Evolutionary conservation across 2,329 filamentous ascomycete genomes (phyloP).

Genomic region (Arthrobotrys sphaeroides): DNA sequence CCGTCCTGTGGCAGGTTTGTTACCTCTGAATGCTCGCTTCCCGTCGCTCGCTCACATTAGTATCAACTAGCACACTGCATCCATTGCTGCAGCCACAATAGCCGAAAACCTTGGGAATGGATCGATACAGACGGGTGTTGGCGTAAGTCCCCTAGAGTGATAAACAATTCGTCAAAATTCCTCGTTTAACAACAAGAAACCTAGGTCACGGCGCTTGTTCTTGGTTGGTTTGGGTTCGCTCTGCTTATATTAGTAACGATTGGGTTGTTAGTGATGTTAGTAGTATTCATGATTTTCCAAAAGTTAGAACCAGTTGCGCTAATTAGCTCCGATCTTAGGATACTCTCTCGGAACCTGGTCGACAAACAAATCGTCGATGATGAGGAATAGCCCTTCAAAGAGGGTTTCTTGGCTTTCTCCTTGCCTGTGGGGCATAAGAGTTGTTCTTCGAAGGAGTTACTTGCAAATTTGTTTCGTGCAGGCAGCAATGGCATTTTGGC

Average conservation of each 20-base stretch:
- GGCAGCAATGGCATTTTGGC: constrained; percentile 47
- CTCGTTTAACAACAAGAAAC: not conserved
- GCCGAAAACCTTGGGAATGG: constrained; percentile 93
- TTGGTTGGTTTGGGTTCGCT: constrained; percentile 97
- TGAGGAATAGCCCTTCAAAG: constrained; percentile 18
- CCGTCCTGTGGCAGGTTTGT: constrained; percentile 75
- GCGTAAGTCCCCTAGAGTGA: constrained; percentile 65
- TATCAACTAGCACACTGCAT: constrained; percentile 77
- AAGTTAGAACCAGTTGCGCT: not conserved
- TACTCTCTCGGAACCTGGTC: constrained; percentile 46
- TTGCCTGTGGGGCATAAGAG: not conserved
- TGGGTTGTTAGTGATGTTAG: constrained; percentile 84
- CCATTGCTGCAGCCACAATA: constrained; percentile 91
- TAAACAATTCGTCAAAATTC: not conserved
- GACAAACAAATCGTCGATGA: constrained; percentile 53
- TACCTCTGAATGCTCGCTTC: not conserved
- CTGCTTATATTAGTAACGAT: constrained; percentile 95
- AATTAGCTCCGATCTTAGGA: constrained; percentile 17
- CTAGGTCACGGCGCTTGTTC: constrained; percentile 79
- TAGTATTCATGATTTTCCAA: not conserved
- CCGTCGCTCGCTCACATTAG: not conserved
- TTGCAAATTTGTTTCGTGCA: constrained; percentile 10
- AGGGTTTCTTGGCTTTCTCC: not conserved
- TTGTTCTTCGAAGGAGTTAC: constrained; percentile 1
- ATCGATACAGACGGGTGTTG: constrained; percentile 83